These are phyloP conservation scores for Fusarium cicatricum DNA, from an alignment of 2,329 filamentous ascomycete genomes.

Conservation along the genomic window DNA sequence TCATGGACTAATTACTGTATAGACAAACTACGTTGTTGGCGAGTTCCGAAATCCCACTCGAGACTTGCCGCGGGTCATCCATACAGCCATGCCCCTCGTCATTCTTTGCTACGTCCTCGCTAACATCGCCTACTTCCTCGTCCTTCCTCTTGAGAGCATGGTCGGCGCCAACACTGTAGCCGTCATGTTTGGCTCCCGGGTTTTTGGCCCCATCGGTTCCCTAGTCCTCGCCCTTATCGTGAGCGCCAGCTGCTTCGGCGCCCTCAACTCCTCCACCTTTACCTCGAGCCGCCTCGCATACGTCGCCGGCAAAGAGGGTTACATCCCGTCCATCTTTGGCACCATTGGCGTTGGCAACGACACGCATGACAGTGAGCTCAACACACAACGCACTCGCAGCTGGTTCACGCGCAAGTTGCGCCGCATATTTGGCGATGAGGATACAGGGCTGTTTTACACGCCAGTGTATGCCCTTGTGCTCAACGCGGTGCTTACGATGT, in stretches of 20 bases:
- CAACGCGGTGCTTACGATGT: slow-evolving; percentile 76
- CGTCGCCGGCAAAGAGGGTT: slow-evolving; percentile 93
- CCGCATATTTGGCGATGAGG: slow-evolving; percentile 75
- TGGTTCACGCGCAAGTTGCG: slow-evolving; percentile 68
- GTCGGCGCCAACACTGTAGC: slow-evolving; percentile 94
- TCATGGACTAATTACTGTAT: slow-evolving; percentile 33
- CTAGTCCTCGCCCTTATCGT: slow-evolving; percentile 89
- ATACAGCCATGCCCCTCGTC: slow-evolving; percentile 94
- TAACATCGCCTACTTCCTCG: slow-evolving; percentile 93
- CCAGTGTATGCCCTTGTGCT: slow-evolving; percentile 91
- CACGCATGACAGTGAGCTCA: slow-evolving; percentile 51
- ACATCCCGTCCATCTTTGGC: slow-evolving; percentile 84
- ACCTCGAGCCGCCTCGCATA: slow-evolving; percentile 93
- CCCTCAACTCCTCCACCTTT: slow-evolving; percentile 93
- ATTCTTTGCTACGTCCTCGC: slow-evolving; percentile 90
- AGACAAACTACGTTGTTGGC: slow-evolving; percentile 98
- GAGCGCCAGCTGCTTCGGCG: slow-evolving; percentile 90
- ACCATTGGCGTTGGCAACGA: slow-evolving; percentile 74
- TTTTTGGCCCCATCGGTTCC: slow-evolving; percentile 85
- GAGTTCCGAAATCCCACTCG: slow-evolving; percentile 92
- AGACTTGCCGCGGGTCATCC: slow-evolving; percentile 92
- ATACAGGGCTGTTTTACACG: slow-evolving; percentile 86
- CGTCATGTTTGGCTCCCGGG: slow-evolving; percentile 88
- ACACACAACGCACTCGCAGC: slow-evolving; percentile 58
- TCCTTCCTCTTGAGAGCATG: slow-evolving; percentile 81